A percentile compares a stretch with the other conserved stretches of the same genome.
These are phyloP conservation scores for Lactarius quietus DNA, from an alignment of 768 basidiomycete genomes.

Conservation along the genomic window DNA sequence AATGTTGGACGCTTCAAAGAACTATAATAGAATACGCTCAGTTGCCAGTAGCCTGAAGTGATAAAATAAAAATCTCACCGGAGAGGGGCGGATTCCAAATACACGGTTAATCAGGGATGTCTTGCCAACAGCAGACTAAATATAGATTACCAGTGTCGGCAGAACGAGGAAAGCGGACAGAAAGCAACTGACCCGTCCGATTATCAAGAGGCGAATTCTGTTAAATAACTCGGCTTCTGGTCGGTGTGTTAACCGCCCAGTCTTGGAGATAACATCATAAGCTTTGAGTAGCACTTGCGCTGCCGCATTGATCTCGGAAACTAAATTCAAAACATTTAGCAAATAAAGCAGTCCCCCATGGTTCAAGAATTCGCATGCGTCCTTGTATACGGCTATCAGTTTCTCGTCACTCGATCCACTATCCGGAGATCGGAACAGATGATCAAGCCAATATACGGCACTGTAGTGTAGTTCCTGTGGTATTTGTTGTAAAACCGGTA, in stretches of 20 bases:
- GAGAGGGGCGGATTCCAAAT: not conserved
- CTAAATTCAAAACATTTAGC: not conserved
- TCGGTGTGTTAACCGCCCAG: too few relatives aligned
- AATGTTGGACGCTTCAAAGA: not conserved
- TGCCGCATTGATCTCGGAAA: not conserved
- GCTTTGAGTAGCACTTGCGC: not conserved
- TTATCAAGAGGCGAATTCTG: not conserved
- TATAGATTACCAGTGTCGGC: not conserved
- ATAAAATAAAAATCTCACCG: not conserved
- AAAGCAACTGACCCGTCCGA: not conserved
- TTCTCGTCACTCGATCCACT: not conserved
- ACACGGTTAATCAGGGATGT: not conserved
- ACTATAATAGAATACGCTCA: not conserved
- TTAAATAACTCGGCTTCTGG: too few relatives aligned
- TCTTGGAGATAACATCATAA: too few relatives aligned
- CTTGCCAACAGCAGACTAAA: not conserved
- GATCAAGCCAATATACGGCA: not conserved
- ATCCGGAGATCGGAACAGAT: not conserved
- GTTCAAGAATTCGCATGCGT: not conserved
- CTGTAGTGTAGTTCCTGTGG: not conserved
- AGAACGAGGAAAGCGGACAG: not conserved
- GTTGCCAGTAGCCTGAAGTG: not conserved
- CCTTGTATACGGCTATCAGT: not conserved
- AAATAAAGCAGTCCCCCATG: not conserved
- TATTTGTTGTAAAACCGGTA: not conserved